Base-by-base conservation (phyloP, 371 early-diverging fungal genomes). In the Apophysomyces trapeziformis region DNA sequence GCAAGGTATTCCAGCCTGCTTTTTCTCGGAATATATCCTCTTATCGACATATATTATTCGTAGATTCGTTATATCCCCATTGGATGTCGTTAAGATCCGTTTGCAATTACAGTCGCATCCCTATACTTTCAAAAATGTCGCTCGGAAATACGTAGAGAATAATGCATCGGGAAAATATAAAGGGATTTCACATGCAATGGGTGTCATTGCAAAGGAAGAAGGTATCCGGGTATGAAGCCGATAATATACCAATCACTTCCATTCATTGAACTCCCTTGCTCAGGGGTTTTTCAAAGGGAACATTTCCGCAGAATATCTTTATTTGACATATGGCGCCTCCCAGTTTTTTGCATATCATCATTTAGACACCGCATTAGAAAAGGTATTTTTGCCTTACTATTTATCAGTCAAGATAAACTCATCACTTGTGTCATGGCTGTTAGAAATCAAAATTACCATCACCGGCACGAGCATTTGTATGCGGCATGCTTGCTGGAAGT, bases 251-350 rank as follows among this genome's bases (percentile, higher is more conserved):
- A 13, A n/a, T 43, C 14, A 12, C 1, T 43, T 43, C 43, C 46
- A 45, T 45, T 6, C 16, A 45, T 45, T 13, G 16, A 16, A n/a
- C n/a, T 13, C 13, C 6, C 13, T 50, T 50, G n/a, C 21, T 21
- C 21, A 93, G 87, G 96, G 91, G 3, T 78, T 96, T 14, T 98
- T 94, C 88, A 97, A 97, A 70, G 98, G 98, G 50, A 98, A 98
- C 63, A 71, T 92, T 76, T 85, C 95, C 1, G 98, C 97, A 4
- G 94, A 92, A 71, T 93, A 92, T 66, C 84, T 97, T 13, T 97
- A 97, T 74, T 68, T 96, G 56, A 78, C 91, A 0, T 98, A 97
- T 68, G 93, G 95, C 35, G 93, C 92, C 4, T 80, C 89, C 14
- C 96, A 98, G 77, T 97, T 98, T 66, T 82, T 88, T 64, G 78